Evolutionary conservation across 345 rosid species (phyloP), one percentile per base, ranked within the genome.

Genomic region (Aegle marmelos): DNA sequence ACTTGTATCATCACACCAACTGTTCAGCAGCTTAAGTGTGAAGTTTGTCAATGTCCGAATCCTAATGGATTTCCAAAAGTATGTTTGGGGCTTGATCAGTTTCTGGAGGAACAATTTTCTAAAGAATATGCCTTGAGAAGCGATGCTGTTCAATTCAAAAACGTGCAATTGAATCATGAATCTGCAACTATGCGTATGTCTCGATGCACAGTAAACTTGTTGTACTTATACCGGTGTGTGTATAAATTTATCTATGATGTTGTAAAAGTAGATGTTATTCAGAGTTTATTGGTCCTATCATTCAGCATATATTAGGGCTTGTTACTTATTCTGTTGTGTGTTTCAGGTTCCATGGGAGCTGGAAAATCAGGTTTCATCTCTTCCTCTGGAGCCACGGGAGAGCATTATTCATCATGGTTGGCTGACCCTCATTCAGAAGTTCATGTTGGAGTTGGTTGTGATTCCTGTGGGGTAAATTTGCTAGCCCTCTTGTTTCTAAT

Each of bases 391-490:
- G 39, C 83, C 39, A n/a, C 69, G 21, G 70, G 41, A 58, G 74
- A 70, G 27, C 74, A 37, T 66, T 9, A 37, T 66, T 9, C 75
- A 36, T 84, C 81, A 33, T 68, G 25, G 75, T 65, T 74, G 81
- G 81, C 73, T 39, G 78, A 82, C 79, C 80, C 80, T 73, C 68
- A 1, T 13, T 64, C 76, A 25, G 79, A 53, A 8, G 73, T 79
- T 78, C 98, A 92, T 81, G 0, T 7, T 9, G 59, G 73, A 57
- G 78, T 70, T 81, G 98, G 98, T 70, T 95, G 98, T 76, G 98
- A 95, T 86, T 80, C 80, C 78, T 93, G 97, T 70, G 98, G 91
- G 84, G 93, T 89, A 86, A 85, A 54, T 68, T 65, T 25, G 48
- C 75, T 37, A 58, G 30, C 60, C 62, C 64, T 66, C 24, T 68